Percentiles rank a stretch among this genome's conserved stretches.
These are phyloP conservation scores for Zostera marina DNA, from an alignment of 116 monocot genomes.

Conservation along the genomic window DNA sequence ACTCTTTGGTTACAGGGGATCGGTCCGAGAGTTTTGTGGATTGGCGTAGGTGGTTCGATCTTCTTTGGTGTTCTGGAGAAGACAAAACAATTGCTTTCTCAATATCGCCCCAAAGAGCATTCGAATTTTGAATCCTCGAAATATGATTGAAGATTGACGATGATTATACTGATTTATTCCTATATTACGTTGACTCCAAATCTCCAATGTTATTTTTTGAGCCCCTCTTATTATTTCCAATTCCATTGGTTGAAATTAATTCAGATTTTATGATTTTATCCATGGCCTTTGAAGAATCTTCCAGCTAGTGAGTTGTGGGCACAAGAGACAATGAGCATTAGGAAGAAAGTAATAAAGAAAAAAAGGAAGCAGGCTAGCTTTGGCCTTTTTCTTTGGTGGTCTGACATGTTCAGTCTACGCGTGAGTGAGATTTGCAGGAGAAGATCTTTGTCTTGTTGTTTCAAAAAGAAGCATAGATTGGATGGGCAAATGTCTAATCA, in stretches of 20 bases:
- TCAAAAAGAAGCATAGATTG: not conserved
- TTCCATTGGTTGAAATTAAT: no score
- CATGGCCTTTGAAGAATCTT: no score
- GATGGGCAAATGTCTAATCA: not conserved
- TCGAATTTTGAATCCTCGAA: not conserved
- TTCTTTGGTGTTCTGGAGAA: conserved; percentile 96
- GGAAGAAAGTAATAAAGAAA: no score
- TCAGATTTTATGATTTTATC: no score
- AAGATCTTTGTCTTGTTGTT: not conserved
- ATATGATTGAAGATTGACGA: not conserved
- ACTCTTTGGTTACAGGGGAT: conserved; percentile 38
- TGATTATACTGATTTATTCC: no score
- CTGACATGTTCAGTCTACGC: not conserved
- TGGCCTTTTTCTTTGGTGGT: not conserved
- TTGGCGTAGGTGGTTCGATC: conserved; percentile 93
- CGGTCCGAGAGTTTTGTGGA: conserved; percentile 89
- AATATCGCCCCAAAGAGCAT: conserved; percentile 6
- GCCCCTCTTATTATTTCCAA: no score
- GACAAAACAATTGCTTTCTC: conserved; percentile 48
- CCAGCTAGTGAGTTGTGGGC: no score
- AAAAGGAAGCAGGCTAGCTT: no score
- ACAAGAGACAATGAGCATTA: no score
- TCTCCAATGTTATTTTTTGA: no score
- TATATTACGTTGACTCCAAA: no score
- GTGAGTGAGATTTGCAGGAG: conserved; percentile 1